Percentiles rank a stretch among this genome's conserved stretches.
Conservation (phyloP, 768 basidiomycete genomes). For the Macrolepiota albuminosa region DNA sequence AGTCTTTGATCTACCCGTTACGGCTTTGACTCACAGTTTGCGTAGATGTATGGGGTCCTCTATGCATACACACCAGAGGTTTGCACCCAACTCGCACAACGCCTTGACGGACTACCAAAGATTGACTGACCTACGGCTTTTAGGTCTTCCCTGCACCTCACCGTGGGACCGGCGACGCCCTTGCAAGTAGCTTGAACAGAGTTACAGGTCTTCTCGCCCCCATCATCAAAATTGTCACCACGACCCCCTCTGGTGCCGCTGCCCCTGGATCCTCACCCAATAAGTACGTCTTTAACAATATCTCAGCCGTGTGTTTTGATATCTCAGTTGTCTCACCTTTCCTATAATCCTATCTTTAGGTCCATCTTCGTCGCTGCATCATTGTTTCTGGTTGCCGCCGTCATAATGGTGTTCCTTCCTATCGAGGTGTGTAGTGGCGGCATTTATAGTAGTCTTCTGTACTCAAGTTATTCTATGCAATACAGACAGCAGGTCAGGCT, state of each 20-base stretch:
- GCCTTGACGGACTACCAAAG: neutral
- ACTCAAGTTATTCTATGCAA: neutral
- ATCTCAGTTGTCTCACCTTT: too few relatives aligned
- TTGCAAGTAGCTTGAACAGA: conserved; percentile 44
- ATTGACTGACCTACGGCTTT: neutral
- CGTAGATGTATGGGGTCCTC: conserved; percentile 8
- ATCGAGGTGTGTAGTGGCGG: conserved; percentile 2
- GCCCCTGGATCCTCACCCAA: conserved; percentile 20
- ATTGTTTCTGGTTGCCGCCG: conserved; percentile 36
- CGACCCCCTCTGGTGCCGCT: neutral
- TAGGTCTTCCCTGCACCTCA: conserved; percentile 50
- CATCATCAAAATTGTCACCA: conserved; percentile 42
- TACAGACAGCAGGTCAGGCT: conserved; percentile 6
- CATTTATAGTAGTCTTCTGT: neutral
- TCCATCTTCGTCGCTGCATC: conserved; percentile 46
- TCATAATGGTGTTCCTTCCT: conserved; percentile 37
- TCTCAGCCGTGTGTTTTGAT: neutral
- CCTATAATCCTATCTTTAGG: conserved; percentile 17
- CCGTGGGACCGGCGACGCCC: conserved; percentile 50
- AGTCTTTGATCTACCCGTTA: neutral
- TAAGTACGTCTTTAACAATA: conserved; percentile 36
- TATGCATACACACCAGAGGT: conserved; percentile 57
- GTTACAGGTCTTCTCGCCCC: conserved; percentile 44
- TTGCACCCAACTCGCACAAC: neutral
- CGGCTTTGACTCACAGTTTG: conserved; percentile 14